Base-by-base conservation (phyloP, 495 filamentous ascomycete genomes). In the Trichoderma parareesei region DNA sequence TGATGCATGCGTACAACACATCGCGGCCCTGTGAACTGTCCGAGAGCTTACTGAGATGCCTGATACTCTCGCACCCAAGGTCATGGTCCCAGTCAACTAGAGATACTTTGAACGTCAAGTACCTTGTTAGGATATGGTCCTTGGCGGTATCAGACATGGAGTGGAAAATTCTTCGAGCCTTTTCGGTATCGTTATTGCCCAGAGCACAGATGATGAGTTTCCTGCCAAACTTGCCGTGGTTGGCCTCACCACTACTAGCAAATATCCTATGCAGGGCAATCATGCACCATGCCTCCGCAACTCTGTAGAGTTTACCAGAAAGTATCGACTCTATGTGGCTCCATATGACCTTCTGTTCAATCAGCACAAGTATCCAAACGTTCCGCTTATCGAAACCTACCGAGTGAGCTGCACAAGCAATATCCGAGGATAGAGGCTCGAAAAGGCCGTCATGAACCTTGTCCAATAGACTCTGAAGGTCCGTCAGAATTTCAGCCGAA, bases 61-160 rank as follows among this genome's bases (percentile, higher is more conserved):
- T 60, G 27, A 75, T 62, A 61, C 70, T 72, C 18, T 70, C 64
- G 1, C 65, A 68, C 7, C 86, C 90, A 74, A 88, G 71, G 1
- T 81, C 81, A 57, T 71, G 68, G 70, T 92, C 84, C 64, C 78
- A 76, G 63, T 73, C 79, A 53, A 82, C 76, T 5, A 95, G 71
- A 3, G 89, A 88, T 38, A 90, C 75, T 69, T 90, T 93, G 77
- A 89, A 93, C 69, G 87, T 82, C 33, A 95, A 72, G 71, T 89
- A 93, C 44, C 83, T 77, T 9, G 89, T 90, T 67, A 86, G 81
- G 3, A 85, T 81, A 38, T 88, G 85, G 61, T 76, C 76, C 68
- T 78, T 79, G 55, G 77, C 79, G 27, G 76, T 66, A 46, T 83
- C 77, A 8, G 87, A 81, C 84, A 94, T 88, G 41, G 79, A 73